These are phyloP conservation scores for Oryza meyeriana DNA, from an alignment of 176 grass and related monocot genomes.

Conservation along the genomic window DNA sequence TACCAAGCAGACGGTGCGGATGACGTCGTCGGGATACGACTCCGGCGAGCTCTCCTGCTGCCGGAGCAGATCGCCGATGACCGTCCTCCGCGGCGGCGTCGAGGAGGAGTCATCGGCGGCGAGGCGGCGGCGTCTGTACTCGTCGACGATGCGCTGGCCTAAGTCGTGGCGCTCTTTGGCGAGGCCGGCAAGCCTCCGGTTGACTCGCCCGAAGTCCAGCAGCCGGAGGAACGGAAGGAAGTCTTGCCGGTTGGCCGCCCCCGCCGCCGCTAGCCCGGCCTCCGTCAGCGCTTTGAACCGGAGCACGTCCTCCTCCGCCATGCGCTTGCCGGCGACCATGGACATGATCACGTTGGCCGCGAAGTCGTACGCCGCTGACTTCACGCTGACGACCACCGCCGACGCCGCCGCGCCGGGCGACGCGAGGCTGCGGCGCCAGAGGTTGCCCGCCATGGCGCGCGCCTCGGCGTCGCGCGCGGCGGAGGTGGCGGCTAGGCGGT, in stretches of 20 bases:
- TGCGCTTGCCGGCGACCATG: conserved; percentile 51
- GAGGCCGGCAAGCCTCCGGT: conserved; percentile 34
- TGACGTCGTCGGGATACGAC: conserved; percentile 46
- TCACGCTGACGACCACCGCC: conserved; percentile 33
- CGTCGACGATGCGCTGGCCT: conserved; percentile 50
- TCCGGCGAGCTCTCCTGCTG: conserved; percentile 47
- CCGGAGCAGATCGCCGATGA: conserved; percentile 52
- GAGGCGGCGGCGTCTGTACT: conserved; percentile 18
- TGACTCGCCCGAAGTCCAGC: conserved; percentile 38
- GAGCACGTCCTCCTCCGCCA: conserved; percentile 21
- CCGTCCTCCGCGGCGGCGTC: conserved; percentile 15
- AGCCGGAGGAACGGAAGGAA: conserved; percentile 48
- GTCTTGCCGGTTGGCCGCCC: conserved; percentile 46
- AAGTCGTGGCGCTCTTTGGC: conserved; percentile 30
- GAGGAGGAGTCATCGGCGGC: background rate
- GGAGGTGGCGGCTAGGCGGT: conserved; percentile 27
- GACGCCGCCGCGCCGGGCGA: background rate
- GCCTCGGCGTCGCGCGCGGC: conserved; percentile 18
- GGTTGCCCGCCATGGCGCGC: conserved; percentile 15
- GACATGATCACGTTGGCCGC: conserved; percentile 47
- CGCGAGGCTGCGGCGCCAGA: too few relatives aligned
- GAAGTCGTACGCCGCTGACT: conserved; percentile 39
- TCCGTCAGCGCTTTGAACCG: conserved; percentile 47
- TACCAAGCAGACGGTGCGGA: conserved; percentile 60
- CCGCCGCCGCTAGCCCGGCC: conserved; percentile 22